These are phyloP conservation scores for Podila clonocystis DNA, from an alignment of 192 early-diverging fungal species.

Conservation along the genomic window DNA sequence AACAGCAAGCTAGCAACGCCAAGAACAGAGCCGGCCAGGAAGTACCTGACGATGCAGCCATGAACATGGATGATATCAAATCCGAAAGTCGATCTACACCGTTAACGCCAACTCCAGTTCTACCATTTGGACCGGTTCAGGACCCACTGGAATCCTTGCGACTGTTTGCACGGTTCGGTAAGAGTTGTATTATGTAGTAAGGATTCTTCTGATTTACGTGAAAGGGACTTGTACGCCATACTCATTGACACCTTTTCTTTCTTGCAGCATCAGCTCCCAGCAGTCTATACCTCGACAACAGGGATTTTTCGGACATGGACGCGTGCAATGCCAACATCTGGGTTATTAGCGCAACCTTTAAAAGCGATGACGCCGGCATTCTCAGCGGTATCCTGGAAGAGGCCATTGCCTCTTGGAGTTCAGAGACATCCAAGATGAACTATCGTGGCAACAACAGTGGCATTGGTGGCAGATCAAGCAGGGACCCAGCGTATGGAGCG, in stretches of 20 bases:
- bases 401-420: constrained; percentile 57
- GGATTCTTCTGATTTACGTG: background rate
- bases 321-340: constrained; percentile 58
- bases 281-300: constrained; percentile 51
- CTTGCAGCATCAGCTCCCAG: constrained; percentile 40
- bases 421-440: constrained; percentile 29
- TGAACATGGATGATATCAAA: constrained; percentile 38
- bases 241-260: background rate
- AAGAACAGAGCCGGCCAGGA: background rate
- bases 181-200: background rate
- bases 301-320: constrained; percentile 59
- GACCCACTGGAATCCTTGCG: constrained; percentile 62
- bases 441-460: constrained; percentile 24
- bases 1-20: background rate
- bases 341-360: constrained; percentile 54
- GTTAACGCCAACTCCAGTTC: constrained; percentile 15
- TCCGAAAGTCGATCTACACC: constrained; percentile 11
- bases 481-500: constrained; percentile 12
- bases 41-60: background rate
- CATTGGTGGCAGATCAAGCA: constrained; percentile 17
- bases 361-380: constrained; percentile 50
- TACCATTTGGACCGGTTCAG: constrained; percentile 65
- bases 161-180: constrained; percentile 57
- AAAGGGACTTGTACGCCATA: background rate
- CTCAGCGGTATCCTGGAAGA: constrained; percentile 57